phyloP scores from a whole-genome alignment of 2,329 filamentous ascomycete genomes.

The Penicillium sp. region DNA sequence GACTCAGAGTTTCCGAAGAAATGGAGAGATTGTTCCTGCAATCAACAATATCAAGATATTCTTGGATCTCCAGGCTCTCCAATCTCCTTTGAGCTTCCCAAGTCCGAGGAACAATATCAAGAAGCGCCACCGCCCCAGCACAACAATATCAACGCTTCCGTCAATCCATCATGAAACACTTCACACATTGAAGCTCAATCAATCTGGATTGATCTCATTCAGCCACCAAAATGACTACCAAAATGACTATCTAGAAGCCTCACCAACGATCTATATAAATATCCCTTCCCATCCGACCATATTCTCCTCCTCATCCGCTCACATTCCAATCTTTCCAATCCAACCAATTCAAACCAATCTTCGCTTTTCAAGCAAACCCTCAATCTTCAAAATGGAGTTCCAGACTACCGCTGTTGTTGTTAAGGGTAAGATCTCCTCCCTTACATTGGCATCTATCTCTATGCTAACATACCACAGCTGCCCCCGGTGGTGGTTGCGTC shows the following conservation, averaged over 20 bases:
- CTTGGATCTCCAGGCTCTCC: not conserved
- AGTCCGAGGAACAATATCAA: conserved; percentile 8
- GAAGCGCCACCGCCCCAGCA: not conserved
- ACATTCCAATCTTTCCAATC: conserved; percentile 6
- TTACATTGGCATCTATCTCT: not conserved
- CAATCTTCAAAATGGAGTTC: conserved; percentile 25
- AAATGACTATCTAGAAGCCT: too few relatives aligned
- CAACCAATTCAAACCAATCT: conserved; percentile 9
- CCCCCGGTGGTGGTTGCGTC: conserved; percentile 29
- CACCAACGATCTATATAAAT: not conserved
- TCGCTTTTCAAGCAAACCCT: conserved; percentile 14
- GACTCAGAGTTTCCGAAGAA: not conserved
- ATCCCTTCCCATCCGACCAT: not conserved
- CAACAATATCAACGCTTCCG: conserved; percentile 1
- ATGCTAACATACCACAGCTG: conserved; percentile 9
- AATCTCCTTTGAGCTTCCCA: not conserved
- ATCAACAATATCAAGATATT: not conserved
- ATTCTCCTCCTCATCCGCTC: conserved; percentile 8
- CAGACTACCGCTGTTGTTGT: conserved; percentile 19
- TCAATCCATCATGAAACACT: too few relatives aligned
- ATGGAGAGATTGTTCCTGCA: not conserved
- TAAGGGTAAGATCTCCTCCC: conserved; percentile 19
- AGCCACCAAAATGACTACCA: not conserved
- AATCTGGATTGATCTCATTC: not conserved
- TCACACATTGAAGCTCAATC: too few relatives aligned